Evolutionary conservation across 768 basidiomycete species (phyloP).

Genomic region (Amanita jacksonii): DNA sequence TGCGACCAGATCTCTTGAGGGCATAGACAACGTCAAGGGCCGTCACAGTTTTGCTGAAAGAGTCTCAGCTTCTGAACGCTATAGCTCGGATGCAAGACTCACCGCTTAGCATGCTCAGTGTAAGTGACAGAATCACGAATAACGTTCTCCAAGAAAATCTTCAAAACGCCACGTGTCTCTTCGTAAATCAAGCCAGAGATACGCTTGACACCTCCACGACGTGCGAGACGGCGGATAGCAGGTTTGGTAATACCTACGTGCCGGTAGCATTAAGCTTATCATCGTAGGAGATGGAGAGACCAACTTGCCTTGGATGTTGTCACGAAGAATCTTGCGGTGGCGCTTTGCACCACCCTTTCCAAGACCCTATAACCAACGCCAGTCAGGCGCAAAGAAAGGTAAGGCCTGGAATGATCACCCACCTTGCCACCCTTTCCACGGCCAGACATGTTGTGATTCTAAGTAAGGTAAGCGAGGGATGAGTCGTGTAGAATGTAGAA

Average conservation of each 20-base stretch:
- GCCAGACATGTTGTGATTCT: conserved; percentile 47
- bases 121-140: conserved; percentile 90
- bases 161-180: conserved; percentile 75
- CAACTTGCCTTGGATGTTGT: conserved; percentile 66
- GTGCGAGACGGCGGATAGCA: conserved; percentile 72
- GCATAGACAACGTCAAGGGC: conserved; percentile 79
- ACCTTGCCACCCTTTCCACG: conserved; percentile 77
- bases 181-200: conserved; percentile 71
- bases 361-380: conserved; percentile 39
- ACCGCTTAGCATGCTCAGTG: conserved; percentile 88
- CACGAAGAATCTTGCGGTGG: conserved; percentile 73
- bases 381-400: background rate
- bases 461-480: conserved; percentile 9
- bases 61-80: background rate
- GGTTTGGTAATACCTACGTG: conserved; percentile 40
- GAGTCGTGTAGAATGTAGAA: conserved; percentile 6
- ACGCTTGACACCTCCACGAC: conserved; percentile 80
- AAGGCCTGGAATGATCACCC: conserved; percentile 8
- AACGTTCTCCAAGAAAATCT: conserved; percentile 62
- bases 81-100: conserved; percentile 11
- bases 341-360: conserved; percentile 76
- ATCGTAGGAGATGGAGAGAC: background rate
- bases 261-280: background rate
- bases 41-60: conserved; percentile 66
- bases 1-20: conserved; percentile 65